Evolutionary conservation across 306 rosid genomes (phyloP), one percentile per base, ranked within the genome.

Genomic region (Acacia crassicarpa): DNA sequence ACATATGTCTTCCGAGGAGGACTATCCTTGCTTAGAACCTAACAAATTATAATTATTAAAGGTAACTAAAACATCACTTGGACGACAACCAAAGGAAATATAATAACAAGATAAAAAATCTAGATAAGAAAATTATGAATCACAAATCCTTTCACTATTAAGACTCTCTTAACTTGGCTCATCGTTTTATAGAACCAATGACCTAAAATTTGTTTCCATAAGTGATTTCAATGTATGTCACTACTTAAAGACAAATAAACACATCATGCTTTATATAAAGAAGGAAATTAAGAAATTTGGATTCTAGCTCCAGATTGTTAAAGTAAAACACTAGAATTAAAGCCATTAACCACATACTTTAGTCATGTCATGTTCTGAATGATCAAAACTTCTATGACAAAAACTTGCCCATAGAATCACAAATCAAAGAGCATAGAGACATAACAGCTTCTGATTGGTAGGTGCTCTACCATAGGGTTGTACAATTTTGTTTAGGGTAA

Each of bases 11-110:
- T 95, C 79, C 90, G 68, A 81, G 99, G 97, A 84, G 98, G 99
- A 84, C 84, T 86, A 82, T 92, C 98, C 91, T 93, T 92, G 91
- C 92, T 91, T 86, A 95, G 74, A 75, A 93, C 99, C 99, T 95
- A 91, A 81, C 90, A 76, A 81, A 30, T 32, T 70, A 19, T 49
- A 9, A 22, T 41, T 6, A 53, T 33, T 53, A 69, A 74, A 63
- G 53, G 65, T 79, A 80, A 86, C 74, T 89, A 85, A 80, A 81
- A 62, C 77, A 78, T 48, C 81, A 66, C 9, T 62, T 70, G 46
- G 80, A 70, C 83, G 66, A 65, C 76, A 48, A 44, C 71, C 6
- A 75, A 65, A 56, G 56, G 67, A 63, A 35, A 4, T 14, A 27
- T 33, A 73, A 45, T 16, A 23, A 67, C n/a, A 59, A 53, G 45